Conservation (phyloP, 495 filamentous ascomycete genomes). For the Penicillium daleae region DNA sequence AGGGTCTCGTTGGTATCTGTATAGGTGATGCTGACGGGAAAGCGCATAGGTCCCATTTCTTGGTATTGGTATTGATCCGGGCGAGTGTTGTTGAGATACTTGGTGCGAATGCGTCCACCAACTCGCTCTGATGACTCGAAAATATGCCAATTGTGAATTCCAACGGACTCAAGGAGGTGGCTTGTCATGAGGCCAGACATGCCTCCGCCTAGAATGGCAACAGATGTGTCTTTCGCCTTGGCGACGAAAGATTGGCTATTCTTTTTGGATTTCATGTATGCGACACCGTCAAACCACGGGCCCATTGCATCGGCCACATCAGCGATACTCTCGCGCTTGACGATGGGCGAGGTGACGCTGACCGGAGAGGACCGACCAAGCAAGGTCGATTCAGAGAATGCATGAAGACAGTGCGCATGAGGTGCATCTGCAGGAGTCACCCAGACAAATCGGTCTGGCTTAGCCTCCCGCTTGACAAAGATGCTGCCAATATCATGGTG, state of each 20-base stretch:
- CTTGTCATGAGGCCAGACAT: constrained; percentile 68
- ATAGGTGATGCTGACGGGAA: constrained; percentile 54
- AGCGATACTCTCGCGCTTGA: constrained; percentile 34
- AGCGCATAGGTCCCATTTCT: constrained; percentile 78
- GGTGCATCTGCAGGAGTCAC: constrained; percentile 36
- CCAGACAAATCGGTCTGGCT: constrained; percentile 41
- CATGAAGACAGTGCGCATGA: constrained; percentile 37
- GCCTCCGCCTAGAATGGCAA: constrained; percentile 69
- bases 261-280: constrained; percentile 59
- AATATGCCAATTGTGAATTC: constrained; percentile 60
- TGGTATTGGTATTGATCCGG: constrained; percentile 73
- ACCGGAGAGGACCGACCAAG: constrained; percentile 35
- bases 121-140: constrained; percentile 53
- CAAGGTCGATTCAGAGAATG: constrained; percentile 29
- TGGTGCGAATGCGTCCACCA: constrained; percentile 64
- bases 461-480: constrained; percentile 32
- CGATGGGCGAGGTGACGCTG: constrained; percentile 19
- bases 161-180: constrained; percentile 53
- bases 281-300: constrained; percentile 72
- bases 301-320: constrained; percentile 58
- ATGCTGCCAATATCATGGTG: constrained; percentile 37
- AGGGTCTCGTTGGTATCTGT: constrained; percentile 57
- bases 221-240: constrained; percentile 48
- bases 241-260: constrained; percentile 54
- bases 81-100: constrained; percentile 56